Evolutionary conservation across 2,329 filamentous ascomycete genomes (phyloP), one percentile per base, ranked within the genome.

Genomic region (Colletotrichum tropicale): DNA sequence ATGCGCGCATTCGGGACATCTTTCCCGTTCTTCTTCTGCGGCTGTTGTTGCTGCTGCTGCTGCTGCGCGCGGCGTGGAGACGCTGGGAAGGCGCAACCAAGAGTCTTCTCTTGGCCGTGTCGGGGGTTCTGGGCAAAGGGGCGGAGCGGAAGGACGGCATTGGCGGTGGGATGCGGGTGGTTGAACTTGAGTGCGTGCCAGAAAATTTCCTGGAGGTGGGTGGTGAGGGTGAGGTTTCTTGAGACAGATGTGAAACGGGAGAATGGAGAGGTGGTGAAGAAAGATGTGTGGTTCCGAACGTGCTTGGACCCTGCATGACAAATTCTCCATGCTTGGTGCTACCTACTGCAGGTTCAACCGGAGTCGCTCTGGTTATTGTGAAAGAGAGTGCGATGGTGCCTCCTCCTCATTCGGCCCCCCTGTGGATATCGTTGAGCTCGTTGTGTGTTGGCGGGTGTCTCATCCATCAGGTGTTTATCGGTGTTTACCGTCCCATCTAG

Each of bases 161-260:
- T 48, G 43, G 43, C n/a, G 43, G 43, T 58, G 55, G 24, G 21
- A 30, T 58, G 21, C 26, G 21, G 55, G 55, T 58, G 55, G 55
- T 26, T 26, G 55, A 30, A 16, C 55, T 18, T 28, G 55, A 30
- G 55, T 16, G 15, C 26, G 24, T 16, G 55, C 55, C n/a, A 21
- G 43, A 48, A 21, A 48, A 21, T 48, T 48, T 48, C 43, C 43
- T 48, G 43, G 43, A 48, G 26, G 55, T 58, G 55, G 55, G 55
- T 26, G 55, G 32, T 62, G 60, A 36, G 16, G 30, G 32, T 10
- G 56, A 62, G 30, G 55, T 24, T 32, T 76, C 65, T 66, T 77
- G 75, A 76, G 75, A 77, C 75, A 68, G 16, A 76, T 65, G 66
- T 77, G 75, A 77, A 77, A 77, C 75, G 68, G 68, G 48, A 48